These are phyloP conservation scores for Chlorella sorokiniana DNA, from an alignment of 139 green algal genomes.

Conservation along the genomic window DNA sequence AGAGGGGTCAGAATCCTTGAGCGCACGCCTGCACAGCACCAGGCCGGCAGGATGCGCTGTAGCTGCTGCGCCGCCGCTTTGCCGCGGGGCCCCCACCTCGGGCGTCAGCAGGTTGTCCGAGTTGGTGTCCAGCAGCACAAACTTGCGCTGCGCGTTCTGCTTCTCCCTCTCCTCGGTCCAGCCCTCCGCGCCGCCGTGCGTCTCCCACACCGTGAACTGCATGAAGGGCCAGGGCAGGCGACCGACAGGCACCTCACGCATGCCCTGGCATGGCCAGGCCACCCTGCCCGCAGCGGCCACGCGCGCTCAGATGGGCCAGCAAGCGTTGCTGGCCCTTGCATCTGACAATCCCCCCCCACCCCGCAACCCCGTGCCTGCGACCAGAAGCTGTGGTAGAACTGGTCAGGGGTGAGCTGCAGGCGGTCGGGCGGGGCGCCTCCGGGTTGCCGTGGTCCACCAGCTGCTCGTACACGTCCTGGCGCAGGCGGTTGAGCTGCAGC, in stretches of 20 bases:
- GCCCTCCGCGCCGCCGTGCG: not conserved
- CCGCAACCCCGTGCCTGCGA: conserved; percentile 11
- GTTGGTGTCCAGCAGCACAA: conserved; percentile 26
- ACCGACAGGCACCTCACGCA: too few relatives aligned
- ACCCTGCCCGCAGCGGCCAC: not conserved
- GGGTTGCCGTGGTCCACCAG: conserved; percentile 1
- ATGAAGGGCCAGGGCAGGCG: not conserved
- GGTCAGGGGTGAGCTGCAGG: conserved; percentile 1
- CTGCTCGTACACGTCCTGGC: conserved; percentile 25
- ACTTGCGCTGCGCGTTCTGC: conserved; percentile 26
- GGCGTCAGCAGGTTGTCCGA: conserved; percentile 7
- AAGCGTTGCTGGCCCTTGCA: not conserved
- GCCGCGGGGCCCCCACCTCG: not conserved
- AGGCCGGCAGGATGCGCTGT: not conserved
- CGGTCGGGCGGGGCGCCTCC: not conserved
- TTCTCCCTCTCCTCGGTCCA: conserved; percentile 9
- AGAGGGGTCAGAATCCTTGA: not conserved
- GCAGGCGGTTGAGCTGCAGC: conserved; percentile 19
- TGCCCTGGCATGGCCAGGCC: too few relatives aligned
- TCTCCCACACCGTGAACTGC: conserved; percentile 15
- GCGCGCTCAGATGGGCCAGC: not conserved
- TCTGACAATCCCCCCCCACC: not conserved
- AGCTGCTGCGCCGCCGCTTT: too few relatives aligned
- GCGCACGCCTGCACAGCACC: not conserved
- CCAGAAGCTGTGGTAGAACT: conserved; percentile 28